Evolutionary conservation across 805 yeast genomes (phyloP), one percentile per base, ranked within the genome.

Genomic region (Pichia paraexigua): DNA sequence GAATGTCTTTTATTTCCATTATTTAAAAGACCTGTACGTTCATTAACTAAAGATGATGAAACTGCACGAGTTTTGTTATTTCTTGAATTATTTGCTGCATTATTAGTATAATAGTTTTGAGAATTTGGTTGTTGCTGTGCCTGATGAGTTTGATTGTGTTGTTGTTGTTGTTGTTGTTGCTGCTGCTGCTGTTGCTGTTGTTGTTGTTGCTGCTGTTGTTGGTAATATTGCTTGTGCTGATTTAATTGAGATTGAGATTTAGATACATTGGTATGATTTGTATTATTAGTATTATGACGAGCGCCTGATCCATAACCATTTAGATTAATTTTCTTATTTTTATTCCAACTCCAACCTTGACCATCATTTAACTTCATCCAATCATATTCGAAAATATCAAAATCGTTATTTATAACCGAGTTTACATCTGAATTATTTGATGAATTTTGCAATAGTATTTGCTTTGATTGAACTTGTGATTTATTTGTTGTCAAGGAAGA

Each of bases 281-380:
- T 49, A 8, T 17, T 35, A 35, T 35, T 35, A 2, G 46, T 41
- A 8, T 48, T 49, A 35, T 51, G 53, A 24, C 53, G 53, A 13
- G 47, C 50, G 6, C 56, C 60, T 5, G 72, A 65, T 21, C 94
- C 94, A 63, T 86, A 86, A 5, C 95, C 95, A 64, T 86, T 89
- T 57, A 86, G 68, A 67, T 86, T 86, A 45, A 87, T 88, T 63
- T 87, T 84, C 65, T 83, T 85, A 64, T 86, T 86, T 54, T 84
- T 78, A 54, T 75, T 64, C 61, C 87, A 77, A 63, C 85, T 89
- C 94, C 94, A 86, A 18, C 94, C 94, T 63, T 78, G 78, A 46
- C 94, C 94, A 48, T 81, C 80, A 63, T 86, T 86, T 58, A 86
- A 74, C 59, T 78, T 82, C 82, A 83, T 79, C 95, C 95, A 85